These are phyloP conservation scores for Martiniozyma abietophila DNA, from an alignment of 805 yeast species.

Conservation along the genomic window DNA sequence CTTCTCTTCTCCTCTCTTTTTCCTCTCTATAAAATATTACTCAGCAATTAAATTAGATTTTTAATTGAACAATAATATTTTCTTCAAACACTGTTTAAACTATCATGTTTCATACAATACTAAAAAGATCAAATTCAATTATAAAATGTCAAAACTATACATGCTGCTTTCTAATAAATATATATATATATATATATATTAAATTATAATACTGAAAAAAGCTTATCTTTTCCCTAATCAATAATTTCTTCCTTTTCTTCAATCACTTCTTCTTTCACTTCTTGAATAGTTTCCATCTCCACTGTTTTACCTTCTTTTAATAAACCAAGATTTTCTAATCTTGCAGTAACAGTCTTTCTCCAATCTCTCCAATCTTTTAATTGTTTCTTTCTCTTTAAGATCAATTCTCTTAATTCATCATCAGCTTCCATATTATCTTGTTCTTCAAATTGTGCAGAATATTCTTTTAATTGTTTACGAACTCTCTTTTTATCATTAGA, in stretches of 20 bases:
- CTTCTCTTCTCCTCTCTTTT: too few relatives aligned
- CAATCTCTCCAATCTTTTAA: constrained; percentile 81
- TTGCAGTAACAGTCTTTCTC: constrained; percentile 46
- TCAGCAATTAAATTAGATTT: too few relatives aligned
- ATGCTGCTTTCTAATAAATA: too few relatives aligned
- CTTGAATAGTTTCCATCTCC: constrained; percentile 54
- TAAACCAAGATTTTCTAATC: constrained; percentile 37
- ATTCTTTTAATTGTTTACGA: constrained; percentile 79
- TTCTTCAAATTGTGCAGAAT: constrained; percentile 89
- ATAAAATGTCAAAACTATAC: too few relatives aligned
- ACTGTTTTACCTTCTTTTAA: constrained; percentile 42
- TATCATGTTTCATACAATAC: too few relatives aligned
- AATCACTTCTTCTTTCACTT: constrained; percentile 64
- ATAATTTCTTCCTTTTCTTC: constrained; percentile 67
- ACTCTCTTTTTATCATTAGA: constrained; percentile 82
- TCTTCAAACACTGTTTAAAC: too few relatives aligned
- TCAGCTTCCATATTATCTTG: constrained; percentile 93
- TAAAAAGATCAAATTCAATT: too few relatives aligned
- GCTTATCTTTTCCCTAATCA: constrained; percentile 26
- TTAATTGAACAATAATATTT: too few relatives aligned
- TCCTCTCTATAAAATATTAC: too few relatives aligned
- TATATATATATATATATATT: too few relatives aligned
- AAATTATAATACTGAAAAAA: too few relatives aligned
- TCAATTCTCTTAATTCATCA: constrained; percentile 83
- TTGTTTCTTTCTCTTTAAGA: constrained; percentile 70